Evolutionary conservation across 1,284 basidiomycete species (phyloP).

Genomic region (Fistulina hepatica): DNA sequence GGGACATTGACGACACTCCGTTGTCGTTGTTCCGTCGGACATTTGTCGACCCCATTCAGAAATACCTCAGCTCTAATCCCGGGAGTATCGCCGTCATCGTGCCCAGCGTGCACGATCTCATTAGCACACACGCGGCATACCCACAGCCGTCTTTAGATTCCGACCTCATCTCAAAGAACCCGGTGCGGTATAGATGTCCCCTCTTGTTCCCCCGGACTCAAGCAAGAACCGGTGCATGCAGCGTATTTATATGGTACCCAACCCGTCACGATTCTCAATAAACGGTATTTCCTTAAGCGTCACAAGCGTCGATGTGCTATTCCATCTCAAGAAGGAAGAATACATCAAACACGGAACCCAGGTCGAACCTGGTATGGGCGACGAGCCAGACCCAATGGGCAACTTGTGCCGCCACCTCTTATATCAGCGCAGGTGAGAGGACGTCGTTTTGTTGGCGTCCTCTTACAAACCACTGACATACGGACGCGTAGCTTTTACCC

Average conservation of each 20-base stretch:
- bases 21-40: conserved; percentile 58
- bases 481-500: conserved; percentile 88
- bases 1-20: conserved; percentile 60
- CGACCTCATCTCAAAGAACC: conserved; percentile 30
- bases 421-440: conserved; percentile 82
- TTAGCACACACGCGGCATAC: conserved; percentile 74
- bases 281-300: conserved; percentile 76
- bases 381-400: conserved; percentile 79
- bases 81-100: conserved; percentile 67
- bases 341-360: conserved; percentile 58
- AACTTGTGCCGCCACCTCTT: conserved; percentile 76
- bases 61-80: conserved; percentile 53
- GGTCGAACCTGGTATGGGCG: too few species aligned
- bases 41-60: conserved; percentile 49
- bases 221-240: conserved; percentile 24
- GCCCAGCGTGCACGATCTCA: conserved; percentile 74
- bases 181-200: conserved; percentile 29
- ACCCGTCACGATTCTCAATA: conserved; percentile 77
- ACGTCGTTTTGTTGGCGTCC: too few species aligned
- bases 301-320: conserved; percentile 78
- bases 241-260: conserved; percentile 75
- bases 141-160: conserved; percentile 76
- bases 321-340: conserved; percentile 84
- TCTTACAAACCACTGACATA: conserved; percentile 1
- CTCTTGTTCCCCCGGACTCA: background rate